Evolutionary conservation across 208 protist species (phyloP), one percentile per base, ranked within the genome.

Genomic region (Trypanosoma platydactyli): DNA sequence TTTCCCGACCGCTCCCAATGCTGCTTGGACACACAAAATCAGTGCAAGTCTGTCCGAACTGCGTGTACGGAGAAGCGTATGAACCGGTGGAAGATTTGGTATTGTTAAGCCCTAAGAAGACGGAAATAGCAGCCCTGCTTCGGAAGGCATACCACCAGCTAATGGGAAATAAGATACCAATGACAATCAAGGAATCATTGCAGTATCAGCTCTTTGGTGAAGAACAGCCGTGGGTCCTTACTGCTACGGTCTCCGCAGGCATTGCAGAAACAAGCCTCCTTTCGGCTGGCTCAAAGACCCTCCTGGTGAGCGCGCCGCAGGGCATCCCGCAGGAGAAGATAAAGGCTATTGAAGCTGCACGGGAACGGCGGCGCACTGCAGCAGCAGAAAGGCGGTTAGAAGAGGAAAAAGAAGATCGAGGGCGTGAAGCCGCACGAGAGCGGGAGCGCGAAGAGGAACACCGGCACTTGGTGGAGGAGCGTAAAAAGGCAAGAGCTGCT

Each of bases 61-160:
- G 89, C 55, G 76, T 87, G 27, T 38, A 66, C 0, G 74, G 65
- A 7, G 83, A 91, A 52, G 82, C 86, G 24, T 67, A 79, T 40
- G 84, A 92, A 64, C 58, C 80, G 18, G 64, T 86, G 22, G 81
- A 89, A 60, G 89, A 95, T 63, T 33, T 92, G 15, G 78, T 95
- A 41, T 54, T 95, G 33, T 54, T 80, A 18, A 91, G 74, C 0
- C 60, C 62, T 1, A 73, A 79, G 76, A 87, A 83, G 57, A 92
- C 86, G 9, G 89, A 95, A 56, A 71, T 95, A 7, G 76, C 62
- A 12, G 86, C 79, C 12, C 48, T 83, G 18, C 63, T 92, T 33
- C 77, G 80, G 42, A 64, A 68, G 40, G 56, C 65, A 46, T 91
- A 91, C 73, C 73, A 79, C 24, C 64, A 84, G 59, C 62, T 73